Conservation (phyloP, 495 filamentous ascomycete species). For the Aspergillus incahuasiensis region DNA sequence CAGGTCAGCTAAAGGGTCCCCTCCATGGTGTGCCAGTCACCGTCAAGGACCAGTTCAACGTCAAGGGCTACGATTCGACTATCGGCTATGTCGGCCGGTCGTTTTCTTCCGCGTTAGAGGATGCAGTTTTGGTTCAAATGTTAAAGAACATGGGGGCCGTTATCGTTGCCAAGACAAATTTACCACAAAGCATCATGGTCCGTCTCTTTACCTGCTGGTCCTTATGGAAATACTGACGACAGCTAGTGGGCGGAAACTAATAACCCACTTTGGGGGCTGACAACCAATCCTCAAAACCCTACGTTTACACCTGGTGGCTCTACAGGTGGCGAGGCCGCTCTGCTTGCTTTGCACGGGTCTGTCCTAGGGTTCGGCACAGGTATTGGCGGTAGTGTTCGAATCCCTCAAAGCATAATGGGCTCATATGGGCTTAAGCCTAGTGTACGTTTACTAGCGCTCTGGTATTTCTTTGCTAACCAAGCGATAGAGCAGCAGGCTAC, state of each 20-base stretch:
- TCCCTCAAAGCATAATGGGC: constrained; percentile 51
- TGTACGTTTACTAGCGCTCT: constrained; percentile 26
- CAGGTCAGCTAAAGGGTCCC: constrained; percentile 48
- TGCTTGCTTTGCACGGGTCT: constrained; percentile 57
- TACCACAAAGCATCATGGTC: constrained; percentile 52
- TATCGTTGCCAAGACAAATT: constrained; percentile 57
- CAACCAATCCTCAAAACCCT: constrained; percentile 44
- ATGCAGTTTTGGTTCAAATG: constrained; percentile 44
- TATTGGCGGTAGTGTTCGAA: constrained; percentile 57
- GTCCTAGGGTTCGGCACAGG: constrained; percentile 62
- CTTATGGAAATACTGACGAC: constrained; percentile 20
- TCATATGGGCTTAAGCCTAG: constrained; percentile 55
- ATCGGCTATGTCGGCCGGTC: constrained; percentile 55
- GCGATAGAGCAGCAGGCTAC: constrained; percentile 38
- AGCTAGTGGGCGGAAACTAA: constrained; percentile 47
- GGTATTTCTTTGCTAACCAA: background rate
- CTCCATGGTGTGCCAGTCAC: constrained; percentile 63
- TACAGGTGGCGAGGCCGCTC: constrained; percentile 59
- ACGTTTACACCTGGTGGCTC: constrained; percentile 52
- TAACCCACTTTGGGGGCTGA: constrained; percentile 53
- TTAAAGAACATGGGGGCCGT: constrained; percentile 48
- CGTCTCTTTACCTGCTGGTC: constrained; percentile 29
- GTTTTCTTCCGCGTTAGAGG: constrained; percentile 45
- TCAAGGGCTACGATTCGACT: constrained; percentile 54
- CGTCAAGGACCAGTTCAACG: constrained; percentile 63